Percentiles rank a stretch among this genome's conserved stretches.
Conservation (phyloP, 345 rosid genomes). For the Sonneratia caseolaris region DNA sequence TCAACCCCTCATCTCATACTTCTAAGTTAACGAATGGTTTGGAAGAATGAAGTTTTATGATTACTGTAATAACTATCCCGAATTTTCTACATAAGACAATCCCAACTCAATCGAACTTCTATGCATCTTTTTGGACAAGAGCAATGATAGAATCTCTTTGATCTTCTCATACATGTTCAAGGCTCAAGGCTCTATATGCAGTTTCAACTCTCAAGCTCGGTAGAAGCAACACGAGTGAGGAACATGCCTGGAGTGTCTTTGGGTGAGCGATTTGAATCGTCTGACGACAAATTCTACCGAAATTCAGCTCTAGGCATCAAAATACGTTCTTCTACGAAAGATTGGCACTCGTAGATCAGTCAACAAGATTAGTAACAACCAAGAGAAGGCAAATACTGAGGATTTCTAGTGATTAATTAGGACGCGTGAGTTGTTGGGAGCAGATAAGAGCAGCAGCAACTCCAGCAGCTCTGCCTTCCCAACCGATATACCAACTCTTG, state of each 20-base stretch:
- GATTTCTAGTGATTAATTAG: constrained; percentile 2
- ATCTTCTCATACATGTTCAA: too few relatives aligned
- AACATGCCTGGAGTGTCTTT: too few relatives aligned
- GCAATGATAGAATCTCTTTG: too few relatives aligned
- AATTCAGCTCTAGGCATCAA: background rate
- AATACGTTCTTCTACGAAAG: background rate
- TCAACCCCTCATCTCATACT: too few relatives aligned
- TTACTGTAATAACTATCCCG: background rate
- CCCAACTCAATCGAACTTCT: background rate
- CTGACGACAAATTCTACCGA: background rate
- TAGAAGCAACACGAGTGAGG: too few relatives aligned
- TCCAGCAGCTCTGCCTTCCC: constrained; percentile 7
- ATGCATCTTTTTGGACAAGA: too few relatives aligned
- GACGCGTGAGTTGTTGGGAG: constrained; percentile 1
- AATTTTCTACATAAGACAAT: background rate
- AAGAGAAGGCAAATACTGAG: constrained; percentile 5
- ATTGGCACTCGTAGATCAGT: background rate
- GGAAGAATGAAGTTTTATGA: background rate
- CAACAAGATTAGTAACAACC: background rate
- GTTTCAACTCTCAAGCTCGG: background rate
- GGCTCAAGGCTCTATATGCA: too few relatives aligned
- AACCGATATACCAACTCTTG: background rate
- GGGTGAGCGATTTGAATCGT: background rate
- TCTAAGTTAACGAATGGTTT: too few relatives aligned
- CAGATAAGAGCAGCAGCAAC: constrained; percentile 7